Evolutionary conservation across 768 basidiomycete species (phyloP).

Genomic region (Collybia mongolica): DNA sequence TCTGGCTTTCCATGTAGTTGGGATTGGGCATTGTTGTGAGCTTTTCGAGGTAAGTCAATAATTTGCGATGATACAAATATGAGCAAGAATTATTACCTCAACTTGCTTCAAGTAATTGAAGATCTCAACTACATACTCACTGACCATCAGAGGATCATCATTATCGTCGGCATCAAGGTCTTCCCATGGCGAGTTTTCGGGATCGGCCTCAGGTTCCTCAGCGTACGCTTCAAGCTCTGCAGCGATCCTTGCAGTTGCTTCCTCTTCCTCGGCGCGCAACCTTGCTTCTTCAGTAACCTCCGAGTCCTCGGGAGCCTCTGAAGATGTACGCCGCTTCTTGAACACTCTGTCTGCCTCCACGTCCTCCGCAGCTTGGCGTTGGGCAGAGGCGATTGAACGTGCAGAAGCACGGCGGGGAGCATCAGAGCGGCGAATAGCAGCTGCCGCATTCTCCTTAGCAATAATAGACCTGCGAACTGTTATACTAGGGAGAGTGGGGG

Average conservation of each 20-base stretch:
- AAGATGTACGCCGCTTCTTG: slow-evolving; percentile 75
- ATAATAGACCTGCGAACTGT: slow-evolving; percentile 38
- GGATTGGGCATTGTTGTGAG: slow-evolving; percentile 85
- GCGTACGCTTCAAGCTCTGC: slow-evolving; percentile 51
- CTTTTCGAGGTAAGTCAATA: slow-evolving; percentile 30
- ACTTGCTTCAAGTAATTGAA: slow-evolving; percentile 87
- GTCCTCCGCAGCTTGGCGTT: slow-evolving; percentile 41
- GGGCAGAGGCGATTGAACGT: slow-evolving; percentile 17
- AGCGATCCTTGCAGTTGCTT: slow-evolving; percentile 37
- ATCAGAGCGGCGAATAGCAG: slow-evolving; percentile 19
- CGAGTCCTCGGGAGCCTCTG: slow-evolving; percentile 54
- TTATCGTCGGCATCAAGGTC: slow-evolving; percentile 92
- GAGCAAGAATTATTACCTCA: slow-evolving; percentile 57
- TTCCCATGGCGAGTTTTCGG: slow-evolving; percentile 71
- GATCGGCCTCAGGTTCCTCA: slow-evolving; percentile 63
- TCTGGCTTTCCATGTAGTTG: slow-evolving; percentile 93
- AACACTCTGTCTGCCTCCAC: slow-evolving; percentile 57
- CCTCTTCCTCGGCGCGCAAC: slow-evolving; percentile 45
- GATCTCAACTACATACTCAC: slow-evolving; percentile 93
- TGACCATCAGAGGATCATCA: slow-evolving; percentile 96
- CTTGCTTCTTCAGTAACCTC: slow-evolving; percentile 29
- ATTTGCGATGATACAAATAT: neutral
- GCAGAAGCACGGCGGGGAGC: slow-evolving; percentile 22
- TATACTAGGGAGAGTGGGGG: slow-evolving; percentile 36
- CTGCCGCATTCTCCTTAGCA: slow-evolving; percentile 25